These are phyloP conservation scores for Suhomyces terraborum DNA, from an alignment of 1,139 yeast species.

Conservation along the genomic window DNA sequence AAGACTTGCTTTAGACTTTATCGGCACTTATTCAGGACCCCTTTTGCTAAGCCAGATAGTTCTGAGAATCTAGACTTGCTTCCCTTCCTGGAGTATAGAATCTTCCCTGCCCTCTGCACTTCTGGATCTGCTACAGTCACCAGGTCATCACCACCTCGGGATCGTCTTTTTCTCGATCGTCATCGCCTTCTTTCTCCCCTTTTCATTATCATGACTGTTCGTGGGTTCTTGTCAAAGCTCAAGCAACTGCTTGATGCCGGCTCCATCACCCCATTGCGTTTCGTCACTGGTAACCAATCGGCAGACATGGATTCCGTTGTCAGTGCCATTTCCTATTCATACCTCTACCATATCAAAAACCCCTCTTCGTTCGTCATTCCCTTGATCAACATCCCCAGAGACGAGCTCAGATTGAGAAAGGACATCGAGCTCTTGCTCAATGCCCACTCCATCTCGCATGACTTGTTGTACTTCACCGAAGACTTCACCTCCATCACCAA, in stretches of 20 bases:
- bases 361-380: constrained; percentile 50
- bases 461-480: constrained; percentile 62
- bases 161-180: no score
- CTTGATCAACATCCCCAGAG: constrained; percentile 66
- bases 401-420: constrained; percentile 66
- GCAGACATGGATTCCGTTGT: constrained; percentile 86
- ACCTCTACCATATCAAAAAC: constrained; percentile 40
- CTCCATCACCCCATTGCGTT: constrained; percentile 31
- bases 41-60: no score
- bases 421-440: constrained; percentile 64
- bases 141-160: no score
- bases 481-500: constrained; percentile 45
- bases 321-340: constrained; percentile 71
- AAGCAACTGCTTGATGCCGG: constrained; percentile 22
- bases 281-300: constrained; percentile 86
- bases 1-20: no score
- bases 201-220: constrained; percentile 23
- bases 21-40: no score
- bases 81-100: no score
- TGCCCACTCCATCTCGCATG: constrained; percentile 48
- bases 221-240: constrained; percentile 25
- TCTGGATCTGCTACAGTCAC: no score
- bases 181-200: neutral
- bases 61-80: no score
- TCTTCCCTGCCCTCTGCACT: no score